Base-by-base conservation (phyloP, 495 filamentous ascomycete species). In the Tuber brumale region DNA sequence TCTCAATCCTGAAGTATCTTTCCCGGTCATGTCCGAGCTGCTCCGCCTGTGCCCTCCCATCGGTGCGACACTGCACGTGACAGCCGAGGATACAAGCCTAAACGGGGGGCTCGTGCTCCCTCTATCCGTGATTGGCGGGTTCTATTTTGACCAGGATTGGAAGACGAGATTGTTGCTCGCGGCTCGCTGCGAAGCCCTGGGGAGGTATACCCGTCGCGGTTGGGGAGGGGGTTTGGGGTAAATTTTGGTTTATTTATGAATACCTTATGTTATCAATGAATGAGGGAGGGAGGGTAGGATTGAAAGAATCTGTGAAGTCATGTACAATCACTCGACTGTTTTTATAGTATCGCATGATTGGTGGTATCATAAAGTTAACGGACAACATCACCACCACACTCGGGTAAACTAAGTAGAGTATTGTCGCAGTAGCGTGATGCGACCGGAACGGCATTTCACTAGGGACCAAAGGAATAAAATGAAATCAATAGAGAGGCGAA, bases 71-170 rank as follows among this genome's bases (percentile, higher is more conserved):
- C 70, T 91, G 4, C 91, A 94, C 72, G 83, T 87, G n/a, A 86
- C 91, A 0, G 85, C 84, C 0, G 83, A 86, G 39, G 89, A 94
- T 77, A 94, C 91, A 2, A 88, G 85, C 0, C 88, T 97, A 31
- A 86, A 89, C n/a, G 89, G 89, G 2, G 79, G 85, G 21, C 86
- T 85, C 27, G 80, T 92, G 14, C 85, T 84, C 97, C 78, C 75
- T 99, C 70, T 93, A 72, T 87, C 88, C 6, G 87, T 90, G 85
- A 89, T 94, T 31, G 93, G 92, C 23, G 81, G 88, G 66, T 95
- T 91, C 79, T 86, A 90, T 78, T 89, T 93, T 70, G 85, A 90
- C 75, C 83, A 85, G 78, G 72, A 76, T 81, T 86, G 87, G 86
- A 88, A 57, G 84, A 85, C 83, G 39, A 90, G 75, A 73, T 94